Percentiles rank a stretch among this genome's conserved stretches.
These are phyloP conservation scores for Xerocomellus intermedius DNA, from an alignment of 768 basidiomycete species.

Conservation along the genomic window DNA sequence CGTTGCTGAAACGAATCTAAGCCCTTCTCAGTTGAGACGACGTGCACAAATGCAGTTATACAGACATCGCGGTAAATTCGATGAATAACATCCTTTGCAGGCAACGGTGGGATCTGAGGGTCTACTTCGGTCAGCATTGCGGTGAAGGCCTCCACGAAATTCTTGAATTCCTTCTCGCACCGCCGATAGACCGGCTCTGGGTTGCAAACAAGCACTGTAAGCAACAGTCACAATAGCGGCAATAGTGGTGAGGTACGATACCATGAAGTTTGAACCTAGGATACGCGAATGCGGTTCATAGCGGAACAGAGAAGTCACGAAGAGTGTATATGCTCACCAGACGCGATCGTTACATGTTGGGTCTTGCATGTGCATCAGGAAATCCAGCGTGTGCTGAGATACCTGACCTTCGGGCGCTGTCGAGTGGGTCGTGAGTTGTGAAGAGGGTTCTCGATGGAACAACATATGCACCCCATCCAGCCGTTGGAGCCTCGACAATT, in stretches of 20 bases:
- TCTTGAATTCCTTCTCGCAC: constrained; percentile 88
- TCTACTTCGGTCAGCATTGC: constrained; percentile 69
- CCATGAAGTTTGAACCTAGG: constrained; percentile 84
- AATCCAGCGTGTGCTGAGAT: constrained; percentile 82
- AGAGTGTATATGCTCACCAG: constrained; percentile 49
- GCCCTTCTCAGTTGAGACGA: constrained; percentile 3
- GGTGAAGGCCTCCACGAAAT: constrained; percentile 74
- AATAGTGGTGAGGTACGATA: constrained; percentile 22
- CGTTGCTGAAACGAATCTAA: constrained; percentile 86
- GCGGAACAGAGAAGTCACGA: neutral
- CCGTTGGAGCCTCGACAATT: constrained; percentile 79
- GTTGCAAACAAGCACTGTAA: neutral
- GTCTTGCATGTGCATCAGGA: constrained; percentile 65
- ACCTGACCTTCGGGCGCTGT: constrained; percentile 82
- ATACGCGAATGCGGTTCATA: neutral
- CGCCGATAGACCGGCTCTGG: constrained; percentile 35
- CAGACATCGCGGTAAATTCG: constrained; percentile 87
- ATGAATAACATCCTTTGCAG: constrained; percentile 89
- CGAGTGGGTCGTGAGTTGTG: neutral
- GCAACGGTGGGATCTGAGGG: constrained; percentile 80
- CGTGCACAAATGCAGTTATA: neutral
- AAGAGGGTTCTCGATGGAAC: neutral
- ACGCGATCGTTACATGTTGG: constrained; percentile 81
- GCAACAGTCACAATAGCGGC: neutral
- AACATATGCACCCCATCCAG: constrained; percentile 60